Evolutionary conservation across 2,329 filamentous ascomycete species (phyloP).

Genomic region (Aspergillus luchuensis): DNA sequence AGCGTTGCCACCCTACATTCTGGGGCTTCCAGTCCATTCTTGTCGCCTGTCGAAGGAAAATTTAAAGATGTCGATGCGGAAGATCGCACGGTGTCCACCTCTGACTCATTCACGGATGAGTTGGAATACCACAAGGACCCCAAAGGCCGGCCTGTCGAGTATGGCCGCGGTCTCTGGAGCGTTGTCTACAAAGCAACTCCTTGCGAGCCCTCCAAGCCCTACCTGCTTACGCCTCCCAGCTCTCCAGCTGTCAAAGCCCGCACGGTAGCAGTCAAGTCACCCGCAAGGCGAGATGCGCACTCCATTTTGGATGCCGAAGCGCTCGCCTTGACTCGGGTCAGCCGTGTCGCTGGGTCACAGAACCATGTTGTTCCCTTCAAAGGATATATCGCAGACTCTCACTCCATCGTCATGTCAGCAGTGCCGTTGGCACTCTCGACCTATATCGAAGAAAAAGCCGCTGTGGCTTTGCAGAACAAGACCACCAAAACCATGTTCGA

Average conservation of each 20-base stretch:
- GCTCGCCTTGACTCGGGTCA: constrained; percentile 43
- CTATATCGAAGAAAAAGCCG: constrained; percentile 43
- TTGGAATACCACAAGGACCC: constrained; percentile 35
- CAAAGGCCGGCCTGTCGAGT: constrained; percentile 38
- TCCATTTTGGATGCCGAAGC: constrained; percentile 48
- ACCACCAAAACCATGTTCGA: constrained; percentile 49
- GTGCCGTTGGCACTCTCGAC: constrained; percentile 46
- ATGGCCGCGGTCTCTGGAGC: constrained; percentile 52
- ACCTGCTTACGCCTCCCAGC: constrained; percentile 35
- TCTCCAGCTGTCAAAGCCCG: constrained; percentile 36
- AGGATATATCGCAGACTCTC: constrained; percentile 42
- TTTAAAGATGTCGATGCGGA: constrained; percentile 1
- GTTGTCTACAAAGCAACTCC: constrained; percentile 48
- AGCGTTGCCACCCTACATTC: constrained; percentile 10
- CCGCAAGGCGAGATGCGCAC: constrained; percentile 43
- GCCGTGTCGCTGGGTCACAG: constrained; percentile 33
- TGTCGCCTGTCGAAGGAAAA: constrained; percentile 11
- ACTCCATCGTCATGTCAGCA: constrained; percentile 49
- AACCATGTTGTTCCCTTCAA: constrained; percentile 48
- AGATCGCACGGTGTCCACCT: constrained; percentile 6
- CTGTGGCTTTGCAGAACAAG: constrained; percentile 29
- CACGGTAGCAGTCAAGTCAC: constrained; percentile 50
- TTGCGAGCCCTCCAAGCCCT: constrained; percentile 14
- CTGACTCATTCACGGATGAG: constrained; percentile 34
- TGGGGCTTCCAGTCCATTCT: constrained; percentile 8